Evolutionary conservation across 2,329 filamentous ascomycete species (phyloP).

Genomic region (Alternaria viburni): DNA sequence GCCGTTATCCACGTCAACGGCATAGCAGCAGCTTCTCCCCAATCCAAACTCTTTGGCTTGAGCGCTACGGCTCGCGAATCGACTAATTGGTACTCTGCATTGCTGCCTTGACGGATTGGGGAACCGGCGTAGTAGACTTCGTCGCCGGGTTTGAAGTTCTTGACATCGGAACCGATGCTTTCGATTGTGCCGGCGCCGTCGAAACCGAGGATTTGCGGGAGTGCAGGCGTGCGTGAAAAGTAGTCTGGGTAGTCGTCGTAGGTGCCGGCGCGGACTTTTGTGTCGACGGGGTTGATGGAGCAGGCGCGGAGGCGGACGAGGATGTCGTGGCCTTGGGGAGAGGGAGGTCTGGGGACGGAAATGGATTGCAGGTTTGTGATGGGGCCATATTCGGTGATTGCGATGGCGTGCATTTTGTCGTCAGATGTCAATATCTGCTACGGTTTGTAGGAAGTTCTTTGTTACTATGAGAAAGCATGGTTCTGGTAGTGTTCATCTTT

Average conservation of each 20-base stretch:
- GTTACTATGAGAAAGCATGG: background rate
- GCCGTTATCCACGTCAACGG: slow-evolving; percentile 12
- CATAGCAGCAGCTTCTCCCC: slow-evolving; percentile 10
- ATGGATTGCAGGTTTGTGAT: slow-evolving; percentile 7
- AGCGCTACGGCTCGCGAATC: slow-evolving; percentile 6
- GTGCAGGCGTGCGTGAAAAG: slow-evolving; percentile 1
- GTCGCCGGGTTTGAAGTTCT: background rate
- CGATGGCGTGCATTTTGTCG: slow-evolving; percentile 7
- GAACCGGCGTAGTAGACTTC: slow-evolving; percentile 9
- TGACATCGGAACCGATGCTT: slow-evolving; percentile 1
- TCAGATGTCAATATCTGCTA: background rate
- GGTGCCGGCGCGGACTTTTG: slow-evolving; percentile 6
- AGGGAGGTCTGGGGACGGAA: background rate
- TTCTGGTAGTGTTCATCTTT: background rate
- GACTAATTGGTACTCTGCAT: slow-evolving; percentile 8
- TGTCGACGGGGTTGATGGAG: slow-evolving; percentile 9
- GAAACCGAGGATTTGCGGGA: slow-evolving; percentile 11
- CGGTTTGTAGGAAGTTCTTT: background rate
- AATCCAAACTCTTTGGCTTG: slow-evolving; percentile 9
- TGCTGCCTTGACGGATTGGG: slow-evolving; percentile 10
- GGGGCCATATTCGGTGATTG: slow-evolving; percentile 9
- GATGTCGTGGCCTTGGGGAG: slow-evolving; percentile 2
- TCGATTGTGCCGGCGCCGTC: slow-evolving; percentile 6
- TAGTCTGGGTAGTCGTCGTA: slow-evolving; percentile 15
- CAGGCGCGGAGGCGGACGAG: slow-evolving; percentile 7